These are phyloP conservation scores for Umbelopsis sp. DNA, from an alignment of 371 early-diverging fungal species.

Conservation along the genomic window DNA sequence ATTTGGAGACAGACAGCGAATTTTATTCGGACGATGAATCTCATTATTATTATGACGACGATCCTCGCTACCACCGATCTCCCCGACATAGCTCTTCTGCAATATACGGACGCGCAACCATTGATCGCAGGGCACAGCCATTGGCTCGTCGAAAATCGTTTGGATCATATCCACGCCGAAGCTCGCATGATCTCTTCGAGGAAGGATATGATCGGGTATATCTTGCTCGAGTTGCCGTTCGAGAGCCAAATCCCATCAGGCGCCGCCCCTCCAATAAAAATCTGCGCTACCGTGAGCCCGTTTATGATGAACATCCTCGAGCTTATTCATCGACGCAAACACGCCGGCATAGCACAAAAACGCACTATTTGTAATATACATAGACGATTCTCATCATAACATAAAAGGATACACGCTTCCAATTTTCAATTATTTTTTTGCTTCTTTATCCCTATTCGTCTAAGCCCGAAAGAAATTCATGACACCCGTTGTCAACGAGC, in stretches of 20 bases:
- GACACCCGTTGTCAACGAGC: neutral
- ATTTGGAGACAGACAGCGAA: neutral
- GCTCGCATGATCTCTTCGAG: neutral
- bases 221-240: slow-evolving; percentile 9
- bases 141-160: slow-evolving; percentile 1
- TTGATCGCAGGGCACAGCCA: neutral
- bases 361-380: slow-evolving; percentile 11
- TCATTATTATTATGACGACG: neutral
- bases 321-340: slow-evolving; percentile 1
- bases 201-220: slow-evolving; percentile 3
- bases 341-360: slow-evolving; percentile 2
- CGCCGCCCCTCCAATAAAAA: slow-evolving; percentile 2
- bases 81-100: neutral
- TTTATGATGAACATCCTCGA: slow-evolving; percentile 3
- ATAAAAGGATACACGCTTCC: neutral
- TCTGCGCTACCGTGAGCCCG: neutral
- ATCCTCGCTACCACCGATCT: neutral
- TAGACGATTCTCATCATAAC: neutral
- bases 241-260: neutral
- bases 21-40: slow-evolving; percentile 1
- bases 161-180: slow-evolving; percentile 5
- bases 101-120: neutral
- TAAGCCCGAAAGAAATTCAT: neutral
- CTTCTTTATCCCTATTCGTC: neutral
- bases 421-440: neutral